Evolutionary conservation across 345 rosid genomes (phyloP), one percentile per base, ranked within the genome.

Genomic region (Sonneratia alba): DNA sequence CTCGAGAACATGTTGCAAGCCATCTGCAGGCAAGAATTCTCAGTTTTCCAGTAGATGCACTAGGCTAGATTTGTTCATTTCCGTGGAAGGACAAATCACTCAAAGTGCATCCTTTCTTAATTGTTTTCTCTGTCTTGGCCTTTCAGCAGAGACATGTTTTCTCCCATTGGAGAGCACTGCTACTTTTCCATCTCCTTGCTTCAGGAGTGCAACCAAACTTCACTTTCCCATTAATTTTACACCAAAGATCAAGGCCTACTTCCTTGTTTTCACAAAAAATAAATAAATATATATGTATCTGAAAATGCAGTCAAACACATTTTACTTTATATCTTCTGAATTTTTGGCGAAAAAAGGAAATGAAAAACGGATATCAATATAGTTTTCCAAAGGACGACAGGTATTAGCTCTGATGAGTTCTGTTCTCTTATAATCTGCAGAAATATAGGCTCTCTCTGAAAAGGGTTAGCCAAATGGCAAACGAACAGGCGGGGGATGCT

Each of bases 1-100:
- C 95, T 55, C 86, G 97, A 79, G 98, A 93, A 79, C 91, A 93
- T 71, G 96, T 93, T 38, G 97, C 96, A 59, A 93, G 98, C 82
- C 98, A 93, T 79, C 91, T 93, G 75, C 98, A 93, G 98, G 98
- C 79, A 76, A 36, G 64, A 37, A 45, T 56, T 55, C 64, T 51
- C 63, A 21, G 27, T 62, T 37, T 61, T 36, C 24, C 76, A 22
- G 32, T 32, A 42, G 45, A 42, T 42, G 45, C 45, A 42, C 45
- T 9, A 4, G 6, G 45, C 15, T 45, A 34, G 12, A 32, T 69
- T 32, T 24, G 10, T 67, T 66, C 16, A 7, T 56, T 56, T 56
- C 19, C 51, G 1, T 16, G 57, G 22, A 16, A 53, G 62, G 21
- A 21, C 19, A 43, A 13, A 21, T 36, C 15, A 37, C 53, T 0